Evolutionary conservation across 768 basidiomycete genomes (phyloP).

Genomic region (Cubamyces sp.): DNA sequence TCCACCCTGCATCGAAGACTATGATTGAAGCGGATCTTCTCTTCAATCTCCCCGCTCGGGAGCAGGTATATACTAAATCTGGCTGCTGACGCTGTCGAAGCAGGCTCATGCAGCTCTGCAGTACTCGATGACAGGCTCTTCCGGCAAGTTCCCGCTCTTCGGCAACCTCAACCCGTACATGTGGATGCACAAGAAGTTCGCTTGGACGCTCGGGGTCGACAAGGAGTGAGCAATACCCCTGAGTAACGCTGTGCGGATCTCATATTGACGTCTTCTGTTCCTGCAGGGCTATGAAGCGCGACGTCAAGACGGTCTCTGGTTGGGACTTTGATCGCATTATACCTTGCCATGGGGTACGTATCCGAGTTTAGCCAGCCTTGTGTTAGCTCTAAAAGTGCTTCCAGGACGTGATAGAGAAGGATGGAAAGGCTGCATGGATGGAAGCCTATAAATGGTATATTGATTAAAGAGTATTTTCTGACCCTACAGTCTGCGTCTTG

Average conservation of each 20-base stretch:
- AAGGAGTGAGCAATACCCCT: slow-evolving; percentile 29
- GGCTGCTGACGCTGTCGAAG: not conserved
- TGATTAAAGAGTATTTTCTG: slow-evolving; percentile 5
- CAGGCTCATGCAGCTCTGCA: slow-evolving; percentile 19
- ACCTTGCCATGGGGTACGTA: slow-evolving; percentile 65
- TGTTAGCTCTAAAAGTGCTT: not conserved
- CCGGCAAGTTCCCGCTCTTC: slow-evolving; percentile 31
- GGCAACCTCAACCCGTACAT: slow-evolving; percentile 30
- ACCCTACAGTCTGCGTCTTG: not conserved
- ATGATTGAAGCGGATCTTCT: slow-evolving; percentile 83
- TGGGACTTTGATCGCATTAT: slow-evolving; percentile 82
- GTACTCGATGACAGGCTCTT: slow-evolving; percentile 43
- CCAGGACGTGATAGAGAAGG: slow-evolving; percentile 53
- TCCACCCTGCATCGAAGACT: slow-evolving; percentile 70
- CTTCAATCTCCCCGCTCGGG: slow-evolving; percentile 78
- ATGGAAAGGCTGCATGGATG: slow-evolving; percentile 47
- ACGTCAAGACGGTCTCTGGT: slow-evolving; percentile 62
- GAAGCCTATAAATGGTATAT: slow-evolving; percentile 35
- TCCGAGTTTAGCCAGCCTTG: slow-evolving; percentile 6
- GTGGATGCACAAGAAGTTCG: slow-evolving; percentile 34
- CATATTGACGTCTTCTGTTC: not conserved
- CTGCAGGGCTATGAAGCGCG: slow-evolving; percentile 57
- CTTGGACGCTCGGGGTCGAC: slow-evolving; percentile 31
- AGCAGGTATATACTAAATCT: slow-evolving; percentile 55
- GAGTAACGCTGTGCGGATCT: not conserved